These are phyloP conservation scores for Metschnikowia cubensis DNA, from an alignment of 805 yeast species.

Conservation along the genomic window DNA sequence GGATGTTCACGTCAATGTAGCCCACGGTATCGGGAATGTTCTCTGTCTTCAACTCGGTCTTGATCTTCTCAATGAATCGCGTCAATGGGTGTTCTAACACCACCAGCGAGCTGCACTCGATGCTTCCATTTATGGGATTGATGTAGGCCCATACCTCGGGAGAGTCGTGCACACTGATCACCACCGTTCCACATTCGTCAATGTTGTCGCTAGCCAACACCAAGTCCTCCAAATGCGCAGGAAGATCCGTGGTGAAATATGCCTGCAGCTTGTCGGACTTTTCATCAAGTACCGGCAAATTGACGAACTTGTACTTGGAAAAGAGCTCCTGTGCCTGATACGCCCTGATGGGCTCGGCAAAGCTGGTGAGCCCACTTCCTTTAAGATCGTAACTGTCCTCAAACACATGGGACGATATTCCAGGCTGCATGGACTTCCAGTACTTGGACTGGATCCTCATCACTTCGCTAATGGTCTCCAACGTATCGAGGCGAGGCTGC, in stretches of 20 bases:
- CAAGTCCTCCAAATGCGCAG: slow-evolving; percentile 55
- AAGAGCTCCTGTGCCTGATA: slow-evolving; percentile 61
- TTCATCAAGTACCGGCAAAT: slow-evolving; percentile 55
- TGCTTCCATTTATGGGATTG: slow-evolving; percentile 73
- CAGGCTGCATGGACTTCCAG: slow-evolving; percentile 83
- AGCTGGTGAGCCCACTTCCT: slow-evolving; percentile 39
- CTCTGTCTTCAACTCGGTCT: slow-evolving; percentile 30
- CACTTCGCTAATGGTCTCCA: slow-evolving; percentile 79
- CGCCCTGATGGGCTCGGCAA: slow-evolving; percentile 73
- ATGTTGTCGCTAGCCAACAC: slow-evolving; percentile 70
- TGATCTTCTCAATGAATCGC: slow-evolving; percentile 56
- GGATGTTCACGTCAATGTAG: slow-evolving; percentile 78
- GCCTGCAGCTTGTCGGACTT: slow-evolving; percentile 16
- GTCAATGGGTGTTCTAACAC: slow-evolving; percentile 67
- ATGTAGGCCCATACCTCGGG: slow-evolving; percentile 88
- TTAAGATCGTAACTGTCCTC: slow-evolving; percentile 41
- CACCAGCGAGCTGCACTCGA: slow-evolving; percentile 68
- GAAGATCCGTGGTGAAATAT: slow-evolving; percentile 37
- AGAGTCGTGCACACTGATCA: slow-evolving; percentile 82
- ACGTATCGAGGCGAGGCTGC: slow-evolving; percentile 70
- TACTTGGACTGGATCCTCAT: slow-evolving; percentile 73
- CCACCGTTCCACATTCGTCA: slow-evolving; percentile 56
- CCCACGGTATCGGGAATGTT: slow-evolving; percentile 47
- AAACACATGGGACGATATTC: slow-evolving; percentile 40
- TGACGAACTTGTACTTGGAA: slow-evolving; percentile 54